phyloP scores from a whole-genome alignment of 75 land plant genomes.

The Gnetum montanum region DNA sequence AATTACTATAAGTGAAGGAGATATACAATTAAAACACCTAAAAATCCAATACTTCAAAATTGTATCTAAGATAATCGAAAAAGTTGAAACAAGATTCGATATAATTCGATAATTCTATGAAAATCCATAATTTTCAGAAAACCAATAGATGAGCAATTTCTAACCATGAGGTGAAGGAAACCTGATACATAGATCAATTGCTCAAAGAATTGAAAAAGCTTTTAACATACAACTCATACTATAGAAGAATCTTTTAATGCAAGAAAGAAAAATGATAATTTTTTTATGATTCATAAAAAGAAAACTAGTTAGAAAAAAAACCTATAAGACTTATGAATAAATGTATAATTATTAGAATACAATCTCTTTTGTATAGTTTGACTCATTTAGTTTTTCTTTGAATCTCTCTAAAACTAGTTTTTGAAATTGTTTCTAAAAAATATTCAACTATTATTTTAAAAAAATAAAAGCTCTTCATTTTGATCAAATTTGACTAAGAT shows the following conservation, averaged over 20 bases:
- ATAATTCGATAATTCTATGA: neutral
- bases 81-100: neutral
- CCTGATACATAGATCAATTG: neutral
- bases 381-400: neutral
- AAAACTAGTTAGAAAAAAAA: neutral
- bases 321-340: neutral
- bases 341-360: neutral
- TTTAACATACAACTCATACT: neutral
- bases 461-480: neutral
- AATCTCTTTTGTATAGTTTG: neutral
- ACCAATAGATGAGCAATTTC: neutral
- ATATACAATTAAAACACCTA: no score
- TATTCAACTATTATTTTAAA: neutral
- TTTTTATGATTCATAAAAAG: neutral
- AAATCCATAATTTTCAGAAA: neutral
- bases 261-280: neutral
- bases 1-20: neutral
- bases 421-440: neutral
- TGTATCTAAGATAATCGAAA: neutral
- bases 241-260: slow-evolving; percentile 2
- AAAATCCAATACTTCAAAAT: neutral
- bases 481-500: neutral
- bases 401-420: neutral
- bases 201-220: neutral
- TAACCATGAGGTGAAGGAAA: neutral